Evolutionary conservation across 2,329 filamentous ascomycete species (phyloP).

Genomic region (Penicillium decumbens): DNA sequence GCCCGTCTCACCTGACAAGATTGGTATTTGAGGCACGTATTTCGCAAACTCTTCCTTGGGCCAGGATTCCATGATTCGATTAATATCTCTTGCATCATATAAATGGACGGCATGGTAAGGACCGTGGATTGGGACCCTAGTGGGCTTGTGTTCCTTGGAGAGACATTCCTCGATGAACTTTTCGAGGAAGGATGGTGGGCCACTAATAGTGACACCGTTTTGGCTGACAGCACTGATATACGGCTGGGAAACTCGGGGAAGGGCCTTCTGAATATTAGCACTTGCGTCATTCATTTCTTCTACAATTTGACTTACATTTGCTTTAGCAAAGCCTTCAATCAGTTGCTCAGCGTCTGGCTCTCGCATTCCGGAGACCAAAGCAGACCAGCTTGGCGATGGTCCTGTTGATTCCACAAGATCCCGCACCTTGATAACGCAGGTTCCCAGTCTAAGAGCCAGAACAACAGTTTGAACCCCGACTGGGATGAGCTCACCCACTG

Average conservation of each 20-base stretch:
- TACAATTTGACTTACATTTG: constrained; percentile 23
- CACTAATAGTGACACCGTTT: constrained; percentile 57
- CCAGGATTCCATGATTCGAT: constrained; percentile 46
- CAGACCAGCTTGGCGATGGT: constrained; percentile 38
- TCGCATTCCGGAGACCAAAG: constrained; percentile 38
- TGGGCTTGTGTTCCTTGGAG: constrained; percentile 49
- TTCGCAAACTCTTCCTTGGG: constrained; percentile 26
- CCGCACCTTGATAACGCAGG: constrained; percentile 38
- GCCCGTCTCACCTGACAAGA: constrained; percentile 40
- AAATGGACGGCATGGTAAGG: constrained; percentile 58
- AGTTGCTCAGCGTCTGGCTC: constrained; percentile 27
- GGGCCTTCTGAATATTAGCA: constrained; percentile 29
- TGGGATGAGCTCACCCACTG: constrained; percentile 41
- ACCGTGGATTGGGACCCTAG: constrained; percentile 53
- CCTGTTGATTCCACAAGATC: constrained; percentile 33
- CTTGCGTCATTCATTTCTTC: neutral
- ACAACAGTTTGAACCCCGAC: constrained; percentile 41
- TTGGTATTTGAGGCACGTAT: constrained; percentile 31
- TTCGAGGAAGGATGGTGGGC: constrained; percentile 52
- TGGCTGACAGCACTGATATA: constrained; percentile 58
- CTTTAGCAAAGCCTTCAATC: constrained; percentile 22
- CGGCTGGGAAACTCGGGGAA: constrained; percentile 49
- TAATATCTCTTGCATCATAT: constrained; percentile 48
- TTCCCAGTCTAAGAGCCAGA: constrained; percentile 43
- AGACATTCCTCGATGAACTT: constrained; percentile 50